These are phyloP conservation scores for Neofusicoccum ribis DNA, from an alignment of 2,329 filamentous ascomycete species.

Conservation along the genomic window DNA sequence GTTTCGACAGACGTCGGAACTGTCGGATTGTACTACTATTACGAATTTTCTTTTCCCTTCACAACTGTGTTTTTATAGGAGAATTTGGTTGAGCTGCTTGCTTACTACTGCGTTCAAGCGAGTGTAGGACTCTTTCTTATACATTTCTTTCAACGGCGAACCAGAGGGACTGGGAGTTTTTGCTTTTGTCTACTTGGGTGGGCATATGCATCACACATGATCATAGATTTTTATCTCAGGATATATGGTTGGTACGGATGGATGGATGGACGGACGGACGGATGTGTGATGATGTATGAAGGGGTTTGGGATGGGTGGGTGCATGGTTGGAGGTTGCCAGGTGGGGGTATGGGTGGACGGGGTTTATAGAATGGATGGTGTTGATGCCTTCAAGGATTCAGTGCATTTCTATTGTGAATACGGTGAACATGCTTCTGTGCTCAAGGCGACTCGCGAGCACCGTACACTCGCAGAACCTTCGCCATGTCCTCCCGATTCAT, in stretches of 20 bases:
- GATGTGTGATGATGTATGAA: neutral
- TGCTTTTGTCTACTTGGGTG: neutral
- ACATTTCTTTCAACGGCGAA: neutral
- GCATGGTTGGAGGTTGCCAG: too few relatives aligned
- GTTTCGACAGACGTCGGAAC: neutral
- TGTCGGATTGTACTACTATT: constrained; percentile 8
- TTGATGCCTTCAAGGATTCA: too few relatives aligned
- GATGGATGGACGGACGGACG: neutral
- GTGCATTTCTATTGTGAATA: too few relatives aligned
- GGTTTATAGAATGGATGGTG: too few relatives aligned
- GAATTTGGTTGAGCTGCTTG: neutral
- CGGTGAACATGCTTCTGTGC: too few relatives aligned
- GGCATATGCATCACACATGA: too few relatives aligned
- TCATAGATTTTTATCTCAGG: neutral
- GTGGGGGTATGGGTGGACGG: too few relatives aligned
- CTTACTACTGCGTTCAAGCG: constrained; percentile 14
- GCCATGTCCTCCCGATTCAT: too few relatives aligned
- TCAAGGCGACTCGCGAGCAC: too few relatives aligned
- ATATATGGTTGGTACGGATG: neutral
- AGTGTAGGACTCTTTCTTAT: neutral
- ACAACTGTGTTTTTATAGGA: constrained; percentile 4
- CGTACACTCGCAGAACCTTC: too few relatives aligned
- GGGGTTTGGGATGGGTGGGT: neutral
- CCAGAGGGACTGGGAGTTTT: neutral
- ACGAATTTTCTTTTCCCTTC: constrained; percentile 5